Evolutionary conservation across 176 grass and related monocot genomes (phyloP).

Genomic region (Puccinellia tenuiflora): DNA sequence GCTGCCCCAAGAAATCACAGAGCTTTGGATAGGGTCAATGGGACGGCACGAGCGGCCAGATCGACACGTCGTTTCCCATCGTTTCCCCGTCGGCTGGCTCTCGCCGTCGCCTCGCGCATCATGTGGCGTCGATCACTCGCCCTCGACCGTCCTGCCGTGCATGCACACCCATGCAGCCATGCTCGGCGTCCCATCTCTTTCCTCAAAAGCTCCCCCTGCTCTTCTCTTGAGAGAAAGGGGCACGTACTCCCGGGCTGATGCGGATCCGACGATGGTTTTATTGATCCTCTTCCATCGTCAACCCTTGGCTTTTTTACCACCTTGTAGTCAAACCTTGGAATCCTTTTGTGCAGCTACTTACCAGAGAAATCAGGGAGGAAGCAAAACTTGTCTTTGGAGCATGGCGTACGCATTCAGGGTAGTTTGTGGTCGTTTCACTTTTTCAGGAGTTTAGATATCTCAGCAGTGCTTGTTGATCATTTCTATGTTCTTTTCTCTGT

Average conservation of each 20-base stretch:
- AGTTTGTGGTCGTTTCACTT: no score
- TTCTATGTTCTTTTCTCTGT: no score
- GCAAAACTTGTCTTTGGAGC: no score
- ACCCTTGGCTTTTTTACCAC: not conserved
- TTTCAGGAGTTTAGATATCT: no score
- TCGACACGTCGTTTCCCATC: slow-evolving; percentile 12
- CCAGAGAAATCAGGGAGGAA: no score
- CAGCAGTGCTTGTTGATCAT: no score
- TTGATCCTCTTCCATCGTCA: not conserved
- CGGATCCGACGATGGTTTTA: not conserved
- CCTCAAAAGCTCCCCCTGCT: not conserved
- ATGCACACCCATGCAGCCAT: not conserved
- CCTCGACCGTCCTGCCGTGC: not conserved
- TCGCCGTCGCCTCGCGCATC: slow-evolving; percentile 4
- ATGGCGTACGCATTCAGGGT: no score
- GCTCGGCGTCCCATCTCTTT: not conserved
- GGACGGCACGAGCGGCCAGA: not conserved
- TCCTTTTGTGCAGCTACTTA: no score
- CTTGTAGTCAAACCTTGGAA: not conserved
- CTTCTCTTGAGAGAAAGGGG: no score
- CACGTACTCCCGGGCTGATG: not conserved
- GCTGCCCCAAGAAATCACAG: no score
- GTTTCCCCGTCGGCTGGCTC: not conserved
- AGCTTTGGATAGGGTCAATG: slow-evolving; percentile 11
- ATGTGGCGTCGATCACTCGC: not conserved